Evolutionary conservation across 2,329 filamentous ascomycete species (phyloP), one percentile per base, ranked within the genome.

Genomic region (Akanthomyces dipterigenus): DNA sequence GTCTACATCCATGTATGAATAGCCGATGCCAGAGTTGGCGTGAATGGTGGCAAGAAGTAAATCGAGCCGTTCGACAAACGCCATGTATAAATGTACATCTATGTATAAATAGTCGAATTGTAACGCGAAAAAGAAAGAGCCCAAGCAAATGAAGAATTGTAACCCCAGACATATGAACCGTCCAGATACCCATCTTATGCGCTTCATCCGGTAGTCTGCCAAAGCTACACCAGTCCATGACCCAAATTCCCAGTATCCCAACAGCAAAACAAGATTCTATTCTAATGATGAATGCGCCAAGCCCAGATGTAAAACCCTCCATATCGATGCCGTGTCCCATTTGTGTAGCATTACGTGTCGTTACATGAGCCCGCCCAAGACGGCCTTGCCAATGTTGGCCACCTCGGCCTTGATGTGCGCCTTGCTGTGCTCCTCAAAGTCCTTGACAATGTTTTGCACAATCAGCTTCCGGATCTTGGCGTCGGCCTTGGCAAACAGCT

Each of bases 401-500:
- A 98, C 81, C 76, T 99, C 95, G 14, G 83, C 84, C 76, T 89
- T 93, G 34, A 91, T 84, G 11, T 89, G 88, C 49, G 79, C 80
- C 50, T 93, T 80, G 72, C 89, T 95, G 22, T 86, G 85, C 62
- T 97, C 93, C 73, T 98, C 95, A 72, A 98, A 97, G 70, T 99
- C 95, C 67, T 92, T 88, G 53, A 97, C 88, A 1, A 96, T 85
- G 6, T 89, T 89, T 51, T 91, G 88, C 1, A 99, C 84, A 63
- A 99, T 88, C 55, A 97, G 87, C 77, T 97, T 98, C 64, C 93
- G 82, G 49, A 99, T 83, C 65, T 86, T 88, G 6, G 88, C 83
- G 75, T 99, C 95, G 0, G 90, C 91, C 75, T 99, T 99, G 12
- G 86, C 83, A 67, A 99, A 99, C 59, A 93, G 79, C 71, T 98